These are phyloP conservation scores for Neocallimastix lanati DNA, from an alignment of 192 early-diverging fungal genomes.

Conservation along the genomic window DNA sequence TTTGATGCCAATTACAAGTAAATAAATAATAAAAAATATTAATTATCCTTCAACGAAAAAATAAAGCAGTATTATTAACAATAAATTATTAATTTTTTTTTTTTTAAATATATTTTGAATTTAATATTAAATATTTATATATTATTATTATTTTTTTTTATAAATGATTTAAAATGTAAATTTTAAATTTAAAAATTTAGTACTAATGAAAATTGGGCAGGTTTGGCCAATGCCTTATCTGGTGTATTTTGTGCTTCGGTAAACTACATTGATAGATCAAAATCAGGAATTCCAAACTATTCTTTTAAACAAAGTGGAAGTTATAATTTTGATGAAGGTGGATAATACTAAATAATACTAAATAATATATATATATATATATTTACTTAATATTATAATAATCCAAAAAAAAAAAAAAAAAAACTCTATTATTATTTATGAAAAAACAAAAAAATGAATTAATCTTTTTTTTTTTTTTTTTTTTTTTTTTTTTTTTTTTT, in stretches of 20 bases:
- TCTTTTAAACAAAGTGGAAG: constrained; percentile 16
- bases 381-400: too few relatives aligned
- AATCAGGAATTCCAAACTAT: constrained; percentile 33
- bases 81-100: not conserved
- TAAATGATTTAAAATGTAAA: not conserved
- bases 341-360: not conserved
- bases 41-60: constrained; percentile 11
- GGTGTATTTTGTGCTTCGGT: constrained; percentile 93
- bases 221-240: constrained; percentile 73
- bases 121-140: too few relatives aligned
- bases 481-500: too few relatives aligned
- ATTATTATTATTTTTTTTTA: not conserved
- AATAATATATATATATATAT: too few relatives aligned
- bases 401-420: not conserved
- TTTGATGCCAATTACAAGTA: constrained; percentile 4
- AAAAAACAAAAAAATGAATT: too few relatives aligned
- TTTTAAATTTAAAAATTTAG: constrained; percentile 21
- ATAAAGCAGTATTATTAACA: too few relatives aligned
- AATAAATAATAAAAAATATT: not conserved
- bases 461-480: too few relatives aligned
- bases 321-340: not conserved
- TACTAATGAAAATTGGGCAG: constrained; percentile 58
- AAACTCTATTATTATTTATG: too few relatives aligned
- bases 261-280: constrained; percentile 72
- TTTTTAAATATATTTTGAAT: not conserved